Base-by-base conservation (phyloP, 2,329 filamentous ascomycete species). In the Talaromyces sp. region DNA sequence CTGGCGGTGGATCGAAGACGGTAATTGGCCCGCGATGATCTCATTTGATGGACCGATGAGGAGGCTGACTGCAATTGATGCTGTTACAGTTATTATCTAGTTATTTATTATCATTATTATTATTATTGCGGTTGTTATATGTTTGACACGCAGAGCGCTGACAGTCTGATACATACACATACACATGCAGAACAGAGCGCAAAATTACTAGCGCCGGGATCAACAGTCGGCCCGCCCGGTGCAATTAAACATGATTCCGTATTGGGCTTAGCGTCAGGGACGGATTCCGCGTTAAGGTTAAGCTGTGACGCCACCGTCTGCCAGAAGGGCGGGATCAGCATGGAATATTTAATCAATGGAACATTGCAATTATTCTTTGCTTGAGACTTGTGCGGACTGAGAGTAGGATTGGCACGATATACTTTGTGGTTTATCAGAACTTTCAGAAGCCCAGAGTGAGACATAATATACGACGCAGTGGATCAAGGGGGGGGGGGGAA, bases 201-300 rank as follows among this genome's bases (percentile, higher is more conserved):
- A 51, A 28, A 28, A 51, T 28, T 31, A 53, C 50, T 53, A 53
- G 50, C 14, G 27, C 10, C 27, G 50, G 50, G 27, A 28, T 16
- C 27, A 31, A 53, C 27, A 52, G 56, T 50, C n/a, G 30, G 9
- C 18, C 28, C 16, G 16, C n/a, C 18, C 42, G 18, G 27, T 58
- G 56, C 53, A 62, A 59, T 62, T 59, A 62, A 62, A 62, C 61
- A 62, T 59, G 6, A 18, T 52, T n/a, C 61, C 16, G 10, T 14
- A n/a, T 57, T 3, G 18, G 52, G 61, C 34, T 47, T 59, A 62
- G 61, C 44, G 56, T 16, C 61, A 62, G 60, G 60, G 55, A 62
- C 60, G 30, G 51, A 6, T 47, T 14, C 44, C 44, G 18, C 28
- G 52, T 53, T 53, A 30, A 53, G 10, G 50, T 53, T 31, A 31